Base-by-base conservation (phyloP, 768 basidiomycete genomes). In the Hygrocybe punicea region DNA sequence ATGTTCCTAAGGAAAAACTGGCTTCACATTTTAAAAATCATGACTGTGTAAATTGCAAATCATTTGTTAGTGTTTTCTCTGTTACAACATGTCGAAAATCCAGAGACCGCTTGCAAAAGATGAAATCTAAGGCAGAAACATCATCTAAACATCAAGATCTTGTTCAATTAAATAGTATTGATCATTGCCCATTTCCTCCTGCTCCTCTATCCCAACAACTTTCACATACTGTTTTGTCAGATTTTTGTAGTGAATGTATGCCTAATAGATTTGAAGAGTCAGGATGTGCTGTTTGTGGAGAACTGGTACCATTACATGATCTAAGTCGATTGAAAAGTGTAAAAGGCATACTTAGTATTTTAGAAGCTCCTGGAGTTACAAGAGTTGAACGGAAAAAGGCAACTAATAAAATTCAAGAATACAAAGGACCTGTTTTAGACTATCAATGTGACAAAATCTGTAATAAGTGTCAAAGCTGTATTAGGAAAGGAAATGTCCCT, bases 281-380 rank as follows among this genome's bases (percentile, higher is more conserved):
- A 24, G 69, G 71, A 13, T 73, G 71, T 64, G 66, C 67, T 3
- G 69, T 73, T 11, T 73, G 71, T 60, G 70, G 67, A 2, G 39
- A 60, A 35, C 56, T 70, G n/a, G 58, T 33, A 2, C 56, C 54
- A 7, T 5, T 54, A 2, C 11, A 4, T 2, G 19, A 59, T 14
- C 39, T 65, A 16, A 59, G 33, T n/a, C 23, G 9, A 5, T 48
- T 65, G 3, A 59, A 53, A 24, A 16, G 16, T 25, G 44, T 65
- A 0, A 56, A 52, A 37, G 37, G 24, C 14, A 6, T 53, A 2
- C 24, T 59, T 7, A 11, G 29, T 33, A 17, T 59, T 3, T 42
- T 65, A 21, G 23, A 51, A 16, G 55, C 40, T 35, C 19, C 54
- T 9, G 51, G 52, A 25, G 40, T 51, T 10, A 60, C 56, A 14